Evolutionary conservation across 257 asterid genomes (phyloP).

Genomic region (Solanum sitiens): DNA sequence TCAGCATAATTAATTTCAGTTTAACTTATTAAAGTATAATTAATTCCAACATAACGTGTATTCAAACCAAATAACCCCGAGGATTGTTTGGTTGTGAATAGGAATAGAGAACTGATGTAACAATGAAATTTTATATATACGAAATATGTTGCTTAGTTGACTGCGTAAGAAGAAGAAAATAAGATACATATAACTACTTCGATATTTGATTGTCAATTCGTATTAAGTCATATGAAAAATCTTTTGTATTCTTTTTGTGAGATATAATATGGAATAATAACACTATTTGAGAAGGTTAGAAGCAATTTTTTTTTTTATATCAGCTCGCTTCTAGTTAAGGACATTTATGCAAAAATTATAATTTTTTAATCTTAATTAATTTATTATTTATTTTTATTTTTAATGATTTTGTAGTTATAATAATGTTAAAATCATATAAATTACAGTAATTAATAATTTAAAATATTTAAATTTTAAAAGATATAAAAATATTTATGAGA

Average conservation of each 20-base stretch:
- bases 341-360: neutral
- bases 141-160: neutral
- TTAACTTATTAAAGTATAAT: too few species aligned
- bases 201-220: neutral
- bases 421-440: too few species aligned
- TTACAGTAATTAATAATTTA: too few species aligned
- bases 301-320: too few species aligned
- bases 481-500: too few species aligned
- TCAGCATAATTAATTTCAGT: too few species aligned
- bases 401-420: too few species aligned
- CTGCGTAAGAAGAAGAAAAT: neutral
- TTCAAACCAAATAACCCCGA: neutral
- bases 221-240: neutral
- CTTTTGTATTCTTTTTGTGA: neutral
- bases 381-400: too few species aligned
- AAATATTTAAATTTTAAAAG: too few species aligned
- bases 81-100: neutral
- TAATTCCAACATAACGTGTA: too few species aligned
- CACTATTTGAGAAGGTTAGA: neutral
- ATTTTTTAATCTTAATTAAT: too few species aligned
- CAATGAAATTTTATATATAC: neutral
- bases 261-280: neutral
- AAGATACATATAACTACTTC: neutral
- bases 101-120: neutral
- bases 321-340: neutral